These are phyloP conservation scores for Lycium ferocissimum DNA, from an alignment of 257 asterid genomes.

Conservation along the genomic window DNA sequence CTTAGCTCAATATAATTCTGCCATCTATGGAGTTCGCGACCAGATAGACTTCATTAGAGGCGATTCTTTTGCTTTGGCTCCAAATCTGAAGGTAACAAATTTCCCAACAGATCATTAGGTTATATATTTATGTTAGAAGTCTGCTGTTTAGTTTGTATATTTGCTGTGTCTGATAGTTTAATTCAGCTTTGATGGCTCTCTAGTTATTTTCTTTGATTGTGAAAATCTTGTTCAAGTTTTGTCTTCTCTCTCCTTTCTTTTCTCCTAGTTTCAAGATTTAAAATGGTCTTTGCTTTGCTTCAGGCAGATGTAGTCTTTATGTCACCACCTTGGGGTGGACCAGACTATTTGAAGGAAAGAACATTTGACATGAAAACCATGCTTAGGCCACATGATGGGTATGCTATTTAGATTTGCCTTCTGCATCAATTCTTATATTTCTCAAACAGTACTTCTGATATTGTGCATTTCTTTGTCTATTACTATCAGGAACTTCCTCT, in stretches of 20 bases:
- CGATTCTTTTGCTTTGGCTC: slow-evolving; percentile 73
- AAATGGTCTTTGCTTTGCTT: slow-evolving; percentile 31
- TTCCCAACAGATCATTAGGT: not conserved
- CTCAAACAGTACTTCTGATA: slow-evolving; percentile 26
- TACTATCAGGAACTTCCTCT: slow-evolving; percentile 59
- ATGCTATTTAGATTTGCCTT: slow-evolving; percentile 26
- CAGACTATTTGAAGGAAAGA: slow-evolving; percentile 73
- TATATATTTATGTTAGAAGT: not conserved
- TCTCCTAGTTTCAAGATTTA: not conserved
- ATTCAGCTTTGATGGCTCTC: not conserved
- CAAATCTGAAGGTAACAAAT: slow-evolving; percentile 65
- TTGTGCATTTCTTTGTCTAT: slow-evolving; percentile 30
- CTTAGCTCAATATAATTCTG: slow-evolving; percentile 84
- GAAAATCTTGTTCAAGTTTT: not conserved
- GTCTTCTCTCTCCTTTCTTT: not conserved
- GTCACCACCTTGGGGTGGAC: slow-evolving; percentile 99
- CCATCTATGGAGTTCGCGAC: slow-evolving; percentile 77
- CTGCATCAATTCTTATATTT: not conserved
- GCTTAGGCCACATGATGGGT: slow-evolving; percentile 97
- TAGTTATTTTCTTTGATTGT: not conserved
- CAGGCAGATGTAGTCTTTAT: slow-evolving; percentile 83
- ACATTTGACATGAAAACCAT: slow-evolving; percentile 72
- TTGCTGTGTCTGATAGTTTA: not conserved
- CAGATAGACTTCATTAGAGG: slow-evolving; percentile 83
- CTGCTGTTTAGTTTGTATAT: not conserved